Evolutionary conservation across 1,284 basidiomycete species (phyloP), one percentile per base, ranked within the genome.

Genomic region (Entoloma clypeatum): DNA sequence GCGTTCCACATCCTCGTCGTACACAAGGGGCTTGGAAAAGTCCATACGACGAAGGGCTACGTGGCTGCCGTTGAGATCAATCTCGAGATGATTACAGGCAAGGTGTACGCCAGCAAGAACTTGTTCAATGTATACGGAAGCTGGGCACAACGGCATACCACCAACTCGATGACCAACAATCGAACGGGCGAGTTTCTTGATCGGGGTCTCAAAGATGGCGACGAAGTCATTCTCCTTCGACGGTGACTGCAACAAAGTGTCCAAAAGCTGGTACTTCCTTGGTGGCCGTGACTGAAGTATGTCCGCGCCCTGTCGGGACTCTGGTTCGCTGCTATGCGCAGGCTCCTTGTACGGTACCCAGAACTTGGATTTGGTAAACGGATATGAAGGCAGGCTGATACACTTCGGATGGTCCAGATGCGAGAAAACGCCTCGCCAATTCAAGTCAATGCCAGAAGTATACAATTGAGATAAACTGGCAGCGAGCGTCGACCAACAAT

Each of bases 61-160:
- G 41, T 66, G 59, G 14, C 56, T 54, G 8, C 64, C 65, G 3
- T 58, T 54, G 4, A 56, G 48, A 27, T 58, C 50, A 5, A 60
- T 36, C 0, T 50, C 55, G 24, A 63, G 54, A 28, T 68, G 58
- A 16, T 56, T 57, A 31, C 57, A 57, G 4, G 66, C 52, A 19
- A 71, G 58, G 19, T 60, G 50, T 13, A 75, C 61, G 0, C 70
- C 72, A 7, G 72, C 66, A 17, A 74, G 57, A 1, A 66, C 73
- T 30, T 79, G 68, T 49, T 85, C 81, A 13, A 77, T 54, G 49
- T 84, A 84, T 2, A 84, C 71, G 0, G 81, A 84, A 1, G 79
- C 83, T 4, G 84, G 83, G 49, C 81, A 86, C 1, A 86, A 65
- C 0, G 77, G 64, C 23, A 68, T 53, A 2, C 70, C 75, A 11